Evolutionary conservation across 2,329 filamentous ascomycete genomes (phyloP).

Genomic region (Fusarium continuum): DNA sequence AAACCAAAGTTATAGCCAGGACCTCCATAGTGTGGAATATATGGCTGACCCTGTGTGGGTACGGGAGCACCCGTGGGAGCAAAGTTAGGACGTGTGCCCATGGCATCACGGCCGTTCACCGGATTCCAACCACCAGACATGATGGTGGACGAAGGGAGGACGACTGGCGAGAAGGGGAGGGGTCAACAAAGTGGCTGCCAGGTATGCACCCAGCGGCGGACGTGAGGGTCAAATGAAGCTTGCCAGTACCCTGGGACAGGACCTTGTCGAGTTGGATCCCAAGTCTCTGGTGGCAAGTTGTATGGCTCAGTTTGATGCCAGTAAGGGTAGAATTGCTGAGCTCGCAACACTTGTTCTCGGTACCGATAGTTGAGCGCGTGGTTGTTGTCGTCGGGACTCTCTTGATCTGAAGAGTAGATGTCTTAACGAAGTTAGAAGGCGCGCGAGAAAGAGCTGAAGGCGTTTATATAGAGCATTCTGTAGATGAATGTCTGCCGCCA

Average conservation of each 20-base stretch:
- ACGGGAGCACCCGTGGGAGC: constrained; percentile 48
- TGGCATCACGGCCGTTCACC: constrained; percentile 50
- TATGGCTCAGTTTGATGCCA: constrained; percentile 11
- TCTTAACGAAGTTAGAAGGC: constrained; percentile 23
- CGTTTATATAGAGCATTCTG: constrained; percentile 19
- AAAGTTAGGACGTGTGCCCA: constrained; percentile 45
- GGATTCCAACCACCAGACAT: constrained; percentile 56
- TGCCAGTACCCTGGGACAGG: constrained; percentile 50
- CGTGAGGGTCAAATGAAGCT: constrained; percentile 44
- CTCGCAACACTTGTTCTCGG: neutral
- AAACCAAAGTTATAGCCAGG: constrained; percentile 48
- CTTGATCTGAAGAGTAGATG: constrained; percentile 13
- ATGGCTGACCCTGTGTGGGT: constrained; percentile 50
- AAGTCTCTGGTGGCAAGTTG: constrained; percentile 22
- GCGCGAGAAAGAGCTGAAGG: neutral
- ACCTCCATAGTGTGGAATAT: constrained; percentile 50
- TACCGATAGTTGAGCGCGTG: neutral
- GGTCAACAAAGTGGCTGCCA: constrained; percentile 47
- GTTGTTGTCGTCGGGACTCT: neutral
- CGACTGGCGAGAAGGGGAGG: too few species aligned
- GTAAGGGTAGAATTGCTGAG: constrained; percentile 9
- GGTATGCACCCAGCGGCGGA: constrained; percentile 49
- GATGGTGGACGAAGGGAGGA: neutral
- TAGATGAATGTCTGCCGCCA: constrained; percentile 1
- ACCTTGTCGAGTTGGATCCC: constrained; percentile 45